phyloP scores from a whole-genome alignment of 2,329 filamentous ascomycete species.

The Aspergillus calidoustus region DNA sequence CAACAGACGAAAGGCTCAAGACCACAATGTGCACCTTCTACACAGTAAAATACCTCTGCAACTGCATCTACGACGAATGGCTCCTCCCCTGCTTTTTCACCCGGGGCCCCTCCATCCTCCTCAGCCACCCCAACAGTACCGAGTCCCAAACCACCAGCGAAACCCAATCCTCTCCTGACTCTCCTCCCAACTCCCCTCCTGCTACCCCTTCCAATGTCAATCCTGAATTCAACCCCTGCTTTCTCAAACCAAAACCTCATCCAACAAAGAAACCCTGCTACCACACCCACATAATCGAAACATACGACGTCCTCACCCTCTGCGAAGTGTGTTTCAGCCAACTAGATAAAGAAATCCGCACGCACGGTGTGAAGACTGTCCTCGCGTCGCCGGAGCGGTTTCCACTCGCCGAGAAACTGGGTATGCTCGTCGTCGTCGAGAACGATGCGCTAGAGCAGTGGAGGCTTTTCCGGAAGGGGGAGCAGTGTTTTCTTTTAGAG shows the following conservation, averaged over 20 bases:
- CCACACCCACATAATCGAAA: not conserved
- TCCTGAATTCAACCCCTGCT: too few relatives aligned
- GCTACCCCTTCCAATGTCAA: too few relatives aligned
- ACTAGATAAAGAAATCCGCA: not conserved
- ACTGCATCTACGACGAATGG: slow-evolving; percentile 11
- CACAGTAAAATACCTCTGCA: slow-evolving; percentile 6
- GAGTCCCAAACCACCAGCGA: not conserved
- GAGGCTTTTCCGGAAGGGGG: not conserved
- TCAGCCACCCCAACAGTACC: not conserved
- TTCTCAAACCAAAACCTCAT: not conserved
- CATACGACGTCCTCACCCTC: not conserved
- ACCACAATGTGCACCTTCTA: slow-evolving; percentile 8
- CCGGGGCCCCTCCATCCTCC: not conserved
- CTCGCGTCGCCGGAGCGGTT: not conserved
- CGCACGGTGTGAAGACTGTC: not conserved
- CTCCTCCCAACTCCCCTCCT: not conserved
- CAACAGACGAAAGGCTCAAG: not conserved
- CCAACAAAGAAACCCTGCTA: not conserved
- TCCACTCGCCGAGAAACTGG: not conserved
- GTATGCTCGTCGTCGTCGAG: not conserved
- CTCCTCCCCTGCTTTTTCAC: not conserved
- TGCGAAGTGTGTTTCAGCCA: not conserved
- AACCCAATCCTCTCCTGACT: not conserved
- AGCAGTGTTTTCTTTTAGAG: not conserved
- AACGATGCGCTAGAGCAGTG: not conserved